Evolutionary conservation across 2,329 filamentous ascomycete genomes (phyloP).

Genomic region (Alternaria gaisen): DNA sequence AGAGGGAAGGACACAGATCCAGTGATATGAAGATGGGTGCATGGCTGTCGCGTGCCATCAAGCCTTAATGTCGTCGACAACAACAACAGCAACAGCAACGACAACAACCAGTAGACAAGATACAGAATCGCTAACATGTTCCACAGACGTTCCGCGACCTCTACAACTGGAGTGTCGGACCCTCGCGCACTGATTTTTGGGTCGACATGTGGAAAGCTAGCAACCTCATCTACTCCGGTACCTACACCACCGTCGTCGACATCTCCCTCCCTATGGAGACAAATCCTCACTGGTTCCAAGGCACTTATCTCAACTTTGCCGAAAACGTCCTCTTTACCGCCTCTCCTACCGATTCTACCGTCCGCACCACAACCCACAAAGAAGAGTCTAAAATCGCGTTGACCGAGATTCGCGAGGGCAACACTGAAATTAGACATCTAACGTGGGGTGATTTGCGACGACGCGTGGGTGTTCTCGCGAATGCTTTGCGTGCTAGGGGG

Average conservation of each 20-base stretch:
- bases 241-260: slow-evolving; percentile 65
- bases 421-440: slow-evolving; percentile 60
- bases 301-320: slow-evolving; percentile 77
- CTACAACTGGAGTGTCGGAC: slow-evolving; percentile 71
- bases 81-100: not conserved
- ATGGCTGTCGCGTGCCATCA: not conserved
- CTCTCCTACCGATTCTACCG: slow-evolving; percentile 53
- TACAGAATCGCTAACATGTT: not conserved
- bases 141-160: slow-evolving; percentile 72
- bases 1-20: not conserved
- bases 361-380: slow-evolving; percentile 67
- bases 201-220: slow-evolving; percentile 42
- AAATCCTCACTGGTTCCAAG: slow-evolving; percentile 80
- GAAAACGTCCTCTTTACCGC: slow-evolving; percentile 78
- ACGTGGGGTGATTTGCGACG: slow-evolving; percentile 73
- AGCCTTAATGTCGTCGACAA: not conserved
- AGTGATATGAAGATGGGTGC: not conserved
- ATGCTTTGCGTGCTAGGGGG: slow-evolving; percentile 72
- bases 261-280: slow-evolving; percentile 73
- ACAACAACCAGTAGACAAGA: not conserved
- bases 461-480: slow-evolving; percentile 66
- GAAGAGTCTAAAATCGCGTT: slow-evolving; percentile 75
- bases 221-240: slow-evolving; percentile 43
- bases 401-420: slow-evolving; percentile 77
- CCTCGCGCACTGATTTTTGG: slow-evolving; percentile 61